Evolutionary conservation across 768 basidiomycete species (phyloP).

Genomic region (Boletus barrowsii): DNA sequence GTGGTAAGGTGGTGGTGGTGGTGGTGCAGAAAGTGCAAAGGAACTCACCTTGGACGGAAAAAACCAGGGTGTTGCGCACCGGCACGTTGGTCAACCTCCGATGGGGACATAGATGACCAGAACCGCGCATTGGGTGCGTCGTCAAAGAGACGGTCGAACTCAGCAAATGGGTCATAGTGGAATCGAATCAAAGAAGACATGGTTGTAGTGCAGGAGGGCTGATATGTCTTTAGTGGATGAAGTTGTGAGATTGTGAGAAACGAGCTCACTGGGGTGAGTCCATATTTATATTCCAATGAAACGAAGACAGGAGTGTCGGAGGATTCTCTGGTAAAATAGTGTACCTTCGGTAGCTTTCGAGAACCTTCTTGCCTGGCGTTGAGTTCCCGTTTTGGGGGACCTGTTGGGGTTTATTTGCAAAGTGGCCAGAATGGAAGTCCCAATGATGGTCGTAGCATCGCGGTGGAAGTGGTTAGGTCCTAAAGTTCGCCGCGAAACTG

Average conservation of each 20-base stretch:
- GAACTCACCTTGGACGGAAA: slow-evolving; percentile 19
- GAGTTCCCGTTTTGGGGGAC: neutral
- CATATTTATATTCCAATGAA: neutral
- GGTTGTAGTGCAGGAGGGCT: neutral
- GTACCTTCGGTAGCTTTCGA: too few relatives aligned
- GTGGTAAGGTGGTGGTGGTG: too few relatives aligned
- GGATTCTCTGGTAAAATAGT: neutral
- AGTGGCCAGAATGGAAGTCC: neutral
- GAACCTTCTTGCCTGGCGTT: neutral
- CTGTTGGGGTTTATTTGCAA: neutral
- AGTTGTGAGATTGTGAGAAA: neutral
- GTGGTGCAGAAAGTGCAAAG: neutral
- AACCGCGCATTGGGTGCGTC: slow-evolving; percentile 7
- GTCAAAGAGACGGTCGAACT: slow-evolving; percentile 1
- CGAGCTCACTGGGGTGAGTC: neutral
- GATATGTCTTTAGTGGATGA: neutral
- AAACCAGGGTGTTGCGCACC: neutral
- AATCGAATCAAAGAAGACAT: slow-evolving; percentile 5
- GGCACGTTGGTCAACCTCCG: neutral
- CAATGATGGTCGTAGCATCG: too few relatives aligned
- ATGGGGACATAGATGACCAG: neutral
- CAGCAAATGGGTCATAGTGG: neutral
- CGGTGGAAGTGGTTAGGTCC: too few relatives aligned
- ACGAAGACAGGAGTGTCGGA: neutral
- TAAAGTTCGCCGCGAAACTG: too few relatives aligned